Percentiles rank a stretch among this genome's conserved stretches.
Conservation (phyloP, 129 eudicot genomes). For the Rutidosis leptorrhynchoides region DNA sequence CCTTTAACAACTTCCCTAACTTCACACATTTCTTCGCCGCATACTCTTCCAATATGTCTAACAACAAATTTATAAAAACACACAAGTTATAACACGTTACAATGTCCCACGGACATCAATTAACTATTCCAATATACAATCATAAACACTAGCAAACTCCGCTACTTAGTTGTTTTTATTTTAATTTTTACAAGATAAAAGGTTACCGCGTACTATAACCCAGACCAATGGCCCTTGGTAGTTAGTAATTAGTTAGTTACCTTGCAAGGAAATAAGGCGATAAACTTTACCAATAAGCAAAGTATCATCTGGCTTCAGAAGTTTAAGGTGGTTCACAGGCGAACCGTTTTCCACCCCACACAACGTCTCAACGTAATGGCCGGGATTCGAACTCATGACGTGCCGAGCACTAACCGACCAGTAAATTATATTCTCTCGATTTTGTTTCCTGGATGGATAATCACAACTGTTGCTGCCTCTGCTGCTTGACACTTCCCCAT, state of each 20-base stretch:
- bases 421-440: conserved; percentile 59
- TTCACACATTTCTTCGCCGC: conserved; percentile 60
- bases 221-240: too few relatives aligned
- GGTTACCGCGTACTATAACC: too few relatives aligned
- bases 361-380: conserved; percentile 50
- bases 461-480: conserved; percentile 72
- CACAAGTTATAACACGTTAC: background rate
- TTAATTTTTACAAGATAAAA: too few relatives aligned
- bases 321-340: conserved; percentile 54
- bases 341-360: conserved; percentile 26
- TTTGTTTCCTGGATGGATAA: conserved; percentile 51
- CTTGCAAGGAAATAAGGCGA: conserved; percentile 65
- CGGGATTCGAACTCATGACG: conserved; percentile 65
- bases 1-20: conserved; percentile 54
- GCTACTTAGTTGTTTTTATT: too few relatives aligned
- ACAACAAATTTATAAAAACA: background rate
- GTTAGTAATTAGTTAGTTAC: conserved; percentile 26
- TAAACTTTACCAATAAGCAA: conserved; percentile 68
- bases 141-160: too few relatives aligned
- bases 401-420: conserved; percentile 52
- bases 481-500: background rate
- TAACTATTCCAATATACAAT: background rate
- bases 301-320: conserved; percentile 64
- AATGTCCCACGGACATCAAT: background rate
- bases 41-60: conserved; percentile 62